phyloP scores from a whole-genome alignment of 371 early-diverging fungal species.

The Mucor plumbeus region DNA sequence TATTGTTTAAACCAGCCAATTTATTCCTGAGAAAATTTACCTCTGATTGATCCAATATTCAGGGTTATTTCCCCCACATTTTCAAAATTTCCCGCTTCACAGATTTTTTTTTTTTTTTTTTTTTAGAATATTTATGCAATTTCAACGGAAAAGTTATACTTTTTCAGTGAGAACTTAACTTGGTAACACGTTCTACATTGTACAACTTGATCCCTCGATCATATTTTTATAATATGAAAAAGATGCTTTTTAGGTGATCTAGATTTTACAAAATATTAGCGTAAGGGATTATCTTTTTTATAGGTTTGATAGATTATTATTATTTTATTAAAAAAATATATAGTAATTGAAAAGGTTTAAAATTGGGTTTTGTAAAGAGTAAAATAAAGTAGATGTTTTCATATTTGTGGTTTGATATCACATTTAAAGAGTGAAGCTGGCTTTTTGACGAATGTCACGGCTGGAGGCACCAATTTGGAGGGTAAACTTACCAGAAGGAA shows the following conservation, averaged over 20 bases:
- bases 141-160: not conserved
- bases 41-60: not conserved
- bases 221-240: not conserved
- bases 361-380: too few relatives aligned
- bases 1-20: not conserved
- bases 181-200: not conserved
- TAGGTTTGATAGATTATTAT: too few relatives aligned
- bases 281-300: too few relatives aligned
- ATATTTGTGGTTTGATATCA: too few relatives aligned
- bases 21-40: not conserved
- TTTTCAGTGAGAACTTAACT: not conserved
- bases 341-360: too few relatives aligned
- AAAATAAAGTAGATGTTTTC: too few relatives aligned
- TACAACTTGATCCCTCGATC: not conserved
- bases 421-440: constrained; percentile 23
- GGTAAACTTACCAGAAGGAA: constrained; percentile 51
- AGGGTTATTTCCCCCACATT: not conserved
- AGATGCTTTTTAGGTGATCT: too few relatives aligned
- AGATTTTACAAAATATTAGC: too few relatives aligned
- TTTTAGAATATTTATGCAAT: not conserved
- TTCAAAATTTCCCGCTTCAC: not conserved
- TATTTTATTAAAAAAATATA: too few relatives aligned
- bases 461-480: constrained; percentile 56
- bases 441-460: constrained; percentile 50
- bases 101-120: too few relatives aligned